These are phyloP conservation scores for Ballota nigra DNA, from an alignment of 257 asterid species.

Conservation along the genomic window DNA sequence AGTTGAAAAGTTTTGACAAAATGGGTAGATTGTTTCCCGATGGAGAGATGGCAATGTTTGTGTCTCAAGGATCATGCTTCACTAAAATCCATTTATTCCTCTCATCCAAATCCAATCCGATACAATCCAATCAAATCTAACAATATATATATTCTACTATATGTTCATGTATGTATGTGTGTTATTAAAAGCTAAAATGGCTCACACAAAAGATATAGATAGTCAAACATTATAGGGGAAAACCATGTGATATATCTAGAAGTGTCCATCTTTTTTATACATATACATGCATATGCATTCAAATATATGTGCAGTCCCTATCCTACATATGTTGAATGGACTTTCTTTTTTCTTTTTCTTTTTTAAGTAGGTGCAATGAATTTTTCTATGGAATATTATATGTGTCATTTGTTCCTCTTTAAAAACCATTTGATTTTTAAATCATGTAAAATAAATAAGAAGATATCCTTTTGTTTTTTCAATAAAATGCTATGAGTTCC, in stretches of 20 bases:
- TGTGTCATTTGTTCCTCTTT: background rate
- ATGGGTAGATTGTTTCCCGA: conserved; percentile 60
- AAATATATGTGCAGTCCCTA: background rate
- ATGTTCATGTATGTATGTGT: background rate
- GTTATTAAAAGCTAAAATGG: background rate
- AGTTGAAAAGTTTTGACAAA: conserved; percentile 8
- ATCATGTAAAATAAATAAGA: background rate
- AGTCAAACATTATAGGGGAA: background rate
- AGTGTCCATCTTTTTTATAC: background rate
- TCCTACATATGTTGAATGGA: conserved; percentile 11
- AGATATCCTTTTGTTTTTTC: background rate
- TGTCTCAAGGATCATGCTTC: conserved; percentile 61
- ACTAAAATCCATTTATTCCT: conserved; percentile 50
- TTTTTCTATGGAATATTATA: no score
- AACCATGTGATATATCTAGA: conserved; percentile 28
- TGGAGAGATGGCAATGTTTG: conserved; percentile 43
- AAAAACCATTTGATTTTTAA: background rate
- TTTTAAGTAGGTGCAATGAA: conserved; percentile 11
- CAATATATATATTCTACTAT: background rate
- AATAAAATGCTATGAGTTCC: background rate
- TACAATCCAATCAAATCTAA: conserved; percentile 22
- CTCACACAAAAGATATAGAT: background rate
- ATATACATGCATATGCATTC: background rate
- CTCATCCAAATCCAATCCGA: conserved; percentile 47
- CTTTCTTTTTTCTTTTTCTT: background rate